phyloP scores from a whole-genome alignment of 495 filamentous ascomycete species.

The Oidiodendron maius region DNA sequence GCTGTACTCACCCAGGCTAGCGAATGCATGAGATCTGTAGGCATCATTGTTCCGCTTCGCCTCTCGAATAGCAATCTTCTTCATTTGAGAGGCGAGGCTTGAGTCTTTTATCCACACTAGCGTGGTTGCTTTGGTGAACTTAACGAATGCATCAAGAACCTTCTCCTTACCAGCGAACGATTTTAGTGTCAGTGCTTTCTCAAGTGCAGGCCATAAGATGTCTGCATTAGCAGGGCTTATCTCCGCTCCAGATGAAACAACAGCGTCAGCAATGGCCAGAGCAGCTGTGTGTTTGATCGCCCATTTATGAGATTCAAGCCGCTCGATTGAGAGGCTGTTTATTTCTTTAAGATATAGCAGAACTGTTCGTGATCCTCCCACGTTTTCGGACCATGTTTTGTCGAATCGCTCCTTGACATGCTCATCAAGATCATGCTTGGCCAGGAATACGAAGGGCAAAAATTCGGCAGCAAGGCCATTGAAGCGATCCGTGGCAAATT shows the following conservation, averaged over 20 bases:
- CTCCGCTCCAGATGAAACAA: slow-evolving; percentile 46
- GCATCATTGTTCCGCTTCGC: slow-evolving; percentile 79
- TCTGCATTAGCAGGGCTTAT: slow-evolving; percentile 50
- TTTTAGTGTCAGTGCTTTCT: slow-evolving; percentile 75
- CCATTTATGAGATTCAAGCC: slow-evolving; percentile 78
- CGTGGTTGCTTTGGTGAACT: slow-evolving; percentile 59
- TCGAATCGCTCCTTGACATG: slow-evolving; percentile 68
- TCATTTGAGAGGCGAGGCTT: slow-evolving; percentile 34
- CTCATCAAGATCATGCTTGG: slow-evolving; percentile 75
- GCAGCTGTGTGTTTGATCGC: slow-evolving; percentile 83
- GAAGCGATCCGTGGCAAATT: slow-evolving; percentile 85
- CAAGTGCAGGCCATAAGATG: slow-evolving; percentile 73
- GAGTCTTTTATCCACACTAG: slow-evolving; percentile 49
- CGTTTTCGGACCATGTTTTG: slow-evolving; percentile 84
- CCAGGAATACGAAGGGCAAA: slow-evolving; percentile 82
- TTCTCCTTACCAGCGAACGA: slow-evolving; percentile 93
- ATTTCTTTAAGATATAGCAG: slow-evolving; percentile 83
- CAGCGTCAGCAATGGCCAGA: slow-evolving; percentile 68
- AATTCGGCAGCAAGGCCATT: slow-evolving; percentile 65
- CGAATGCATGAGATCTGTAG: slow-evolving; percentile 73
- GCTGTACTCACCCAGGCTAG: slow-evolving; percentile 64
- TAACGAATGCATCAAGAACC: slow-evolving; percentile 77
- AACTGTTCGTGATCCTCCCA: slow-evolving; percentile 75
- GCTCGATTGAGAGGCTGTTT: slow-evolving; percentile 52
- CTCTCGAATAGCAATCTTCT: slow-evolving; percentile 72